These are phyloP conservation scores for Trichothecium sympodiale DNA, from an alignment of 2,329 filamentous ascomycete species.

Conservation along the genomic window DNA sequence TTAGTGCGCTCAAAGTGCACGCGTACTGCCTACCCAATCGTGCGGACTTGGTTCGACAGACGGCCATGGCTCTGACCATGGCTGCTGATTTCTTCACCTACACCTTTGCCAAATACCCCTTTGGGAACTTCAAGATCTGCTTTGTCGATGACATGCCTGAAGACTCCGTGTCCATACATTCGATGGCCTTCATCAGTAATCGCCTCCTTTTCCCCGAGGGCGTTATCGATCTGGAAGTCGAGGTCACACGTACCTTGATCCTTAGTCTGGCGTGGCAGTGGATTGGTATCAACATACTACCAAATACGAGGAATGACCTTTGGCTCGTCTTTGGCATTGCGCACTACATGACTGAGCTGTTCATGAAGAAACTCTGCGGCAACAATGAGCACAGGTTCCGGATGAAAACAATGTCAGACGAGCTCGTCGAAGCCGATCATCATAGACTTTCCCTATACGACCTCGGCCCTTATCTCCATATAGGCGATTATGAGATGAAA, in stretches of 20 bases:
- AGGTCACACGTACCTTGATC: conserved; percentile 69
- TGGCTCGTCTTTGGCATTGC: conserved; percentile 88
- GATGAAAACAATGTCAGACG: conserved; percentile 75
- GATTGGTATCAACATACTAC: conserved; percentile 86
- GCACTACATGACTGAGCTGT: conserved; percentile 90
- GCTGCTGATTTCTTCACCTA: conserved; percentile 88
- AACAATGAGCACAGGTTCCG: conserved; percentile 92
- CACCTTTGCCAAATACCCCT: conserved; percentile 83
- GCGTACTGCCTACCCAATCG: conserved; percentile 85
- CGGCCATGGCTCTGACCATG: conserved; percentile 71
- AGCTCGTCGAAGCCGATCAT: conserved; percentile 69
- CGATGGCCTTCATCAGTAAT: conserved; percentile 78
- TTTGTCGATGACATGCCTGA: conserved; percentile 83
- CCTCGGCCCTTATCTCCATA: conserved; percentile 63
- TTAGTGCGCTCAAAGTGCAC: conserved; percentile 78
- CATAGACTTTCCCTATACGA: conserved; percentile 73
- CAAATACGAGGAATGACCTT: conserved; percentile 66
- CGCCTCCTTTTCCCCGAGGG: conserved; percentile 75
- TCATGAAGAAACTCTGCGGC: conserved; percentile 81
- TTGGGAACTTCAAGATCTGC: conserved; percentile 81
- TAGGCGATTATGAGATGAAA: conserved; percentile 77
- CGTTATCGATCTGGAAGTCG: conserved; percentile 75
- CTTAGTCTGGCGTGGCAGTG: conserved; percentile 84
- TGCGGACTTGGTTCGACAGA: conserved; percentile 72
- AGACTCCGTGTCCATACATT: conserved; percentile 68